Conservation (phyloP, 2,329 filamentous ascomycete genomes). For the Sporothrix protearum region DNA sequence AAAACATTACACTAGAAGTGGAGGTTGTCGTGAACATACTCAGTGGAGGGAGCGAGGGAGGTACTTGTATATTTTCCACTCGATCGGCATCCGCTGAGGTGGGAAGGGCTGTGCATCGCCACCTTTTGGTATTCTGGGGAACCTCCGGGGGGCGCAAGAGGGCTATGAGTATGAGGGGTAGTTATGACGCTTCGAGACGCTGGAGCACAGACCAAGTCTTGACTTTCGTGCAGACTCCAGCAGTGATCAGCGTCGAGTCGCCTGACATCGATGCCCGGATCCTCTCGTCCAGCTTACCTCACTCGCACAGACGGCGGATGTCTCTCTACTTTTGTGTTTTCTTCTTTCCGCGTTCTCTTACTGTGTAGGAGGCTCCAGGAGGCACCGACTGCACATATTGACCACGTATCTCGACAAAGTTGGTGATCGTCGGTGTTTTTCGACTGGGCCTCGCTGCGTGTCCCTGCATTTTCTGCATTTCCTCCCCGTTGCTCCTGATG, state of each 20-base stretch:
- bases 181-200: background rate
- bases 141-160: background rate
- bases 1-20: background rate
- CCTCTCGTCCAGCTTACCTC: background rate
- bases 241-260: background rate
- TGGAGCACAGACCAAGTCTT: background rate
- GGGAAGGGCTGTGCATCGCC: background rate
- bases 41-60: background rate
- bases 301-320: background rate
- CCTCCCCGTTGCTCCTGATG: background rate
- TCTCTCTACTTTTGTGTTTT: background rate
- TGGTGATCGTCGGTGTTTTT: background rate
- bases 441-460: background rate
- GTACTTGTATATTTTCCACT: background rate
- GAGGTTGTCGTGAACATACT: background rate
- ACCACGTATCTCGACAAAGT: background rate
- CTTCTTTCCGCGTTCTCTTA: background rate
- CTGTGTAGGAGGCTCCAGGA: too few species aligned
- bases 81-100: background rate
- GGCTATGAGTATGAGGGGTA: conserved; percentile 9
- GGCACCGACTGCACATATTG: background rate
- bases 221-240: background rate
- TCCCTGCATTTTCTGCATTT: background rate
- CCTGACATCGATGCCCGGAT: background rate
- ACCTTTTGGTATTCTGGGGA: conserved; percentile 3